Conservation (phyloP, 2,329 filamentous ascomycete genomes). For the Alternaria sp. region DNA sequence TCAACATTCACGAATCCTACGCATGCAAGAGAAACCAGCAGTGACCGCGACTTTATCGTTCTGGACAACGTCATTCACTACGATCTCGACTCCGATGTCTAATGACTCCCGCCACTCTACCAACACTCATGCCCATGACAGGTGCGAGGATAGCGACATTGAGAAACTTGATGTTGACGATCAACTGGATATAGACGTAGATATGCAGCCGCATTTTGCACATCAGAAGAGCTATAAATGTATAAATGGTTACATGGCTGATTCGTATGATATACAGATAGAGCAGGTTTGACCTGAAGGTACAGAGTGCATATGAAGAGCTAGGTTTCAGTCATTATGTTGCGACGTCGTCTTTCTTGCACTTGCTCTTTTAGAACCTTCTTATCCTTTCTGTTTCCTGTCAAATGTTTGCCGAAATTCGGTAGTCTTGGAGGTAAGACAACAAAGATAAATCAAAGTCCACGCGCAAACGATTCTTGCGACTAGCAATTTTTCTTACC, state of each 20-base stretch:
- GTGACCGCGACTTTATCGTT: slow-evolving; percentile 10
- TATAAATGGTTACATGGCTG: neutral
- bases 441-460: neutral
- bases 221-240: neutral
- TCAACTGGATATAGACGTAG: too few relatives aligned
- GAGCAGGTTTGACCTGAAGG: too few relatives aligned
- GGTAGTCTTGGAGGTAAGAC: neutral
- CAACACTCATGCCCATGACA: neutral
- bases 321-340: neutral
- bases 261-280: neutral
- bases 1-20: neutral
- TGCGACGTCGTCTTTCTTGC: neutral
- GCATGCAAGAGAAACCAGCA: slow-evolving; percentile 10
- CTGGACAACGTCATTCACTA: slow-evolving; percentile 7
- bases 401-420: neutral
- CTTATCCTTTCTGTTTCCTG: neutral
- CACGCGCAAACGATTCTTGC: neutral
- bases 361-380: neutral
- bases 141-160: slow-evolving; percentile 2
- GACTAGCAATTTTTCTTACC: neutral
- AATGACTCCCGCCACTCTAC: neutral
- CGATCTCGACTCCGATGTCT: neutral
- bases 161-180: neutral
- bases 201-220: neutral
- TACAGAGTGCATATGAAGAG: neutral